These are phyloP conservation scores for Boletellus deceptivus DNA, from an alignment of 1,284 basidiomycete genomes.

Conservation along the genomic window DNA sequence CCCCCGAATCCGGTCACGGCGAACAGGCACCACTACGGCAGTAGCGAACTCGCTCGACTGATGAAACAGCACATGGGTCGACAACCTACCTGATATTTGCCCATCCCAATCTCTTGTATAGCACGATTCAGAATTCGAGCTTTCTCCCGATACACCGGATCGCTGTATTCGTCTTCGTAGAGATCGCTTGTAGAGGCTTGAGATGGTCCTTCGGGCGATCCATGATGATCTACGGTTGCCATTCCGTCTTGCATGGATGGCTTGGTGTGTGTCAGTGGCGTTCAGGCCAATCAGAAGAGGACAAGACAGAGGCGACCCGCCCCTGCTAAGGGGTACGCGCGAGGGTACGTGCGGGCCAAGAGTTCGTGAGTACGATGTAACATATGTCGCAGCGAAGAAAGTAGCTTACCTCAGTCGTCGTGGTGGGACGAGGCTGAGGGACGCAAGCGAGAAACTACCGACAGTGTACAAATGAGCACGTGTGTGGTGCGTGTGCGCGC, in stretches of 20 bases:
- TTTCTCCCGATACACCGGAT: constrained; percentile 57
- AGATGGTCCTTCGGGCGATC: neutral
- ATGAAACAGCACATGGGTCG: neutral
- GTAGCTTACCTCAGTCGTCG: too few species aligned
- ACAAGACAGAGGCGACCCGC: neutral
- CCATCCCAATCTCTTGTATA: constrained; percentile 65
- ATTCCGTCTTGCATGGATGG: neutral
- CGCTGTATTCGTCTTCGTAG: constrained; percentile 47
- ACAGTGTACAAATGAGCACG: too few species aligned
- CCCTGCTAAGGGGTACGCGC: too few species aligned
- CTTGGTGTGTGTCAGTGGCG: neutral
- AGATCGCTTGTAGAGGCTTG: constrained; percentile 21
- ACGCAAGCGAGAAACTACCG: too few species aligned
- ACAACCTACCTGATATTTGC: constrained; percentile 58
- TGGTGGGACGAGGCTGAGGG: too few species aligned
- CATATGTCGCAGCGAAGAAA: too few species aligned
- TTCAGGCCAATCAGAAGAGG: neutral
- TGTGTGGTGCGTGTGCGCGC: too few species aligned
- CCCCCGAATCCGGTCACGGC: constrained; percentile 66
- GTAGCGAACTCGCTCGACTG: neutral
- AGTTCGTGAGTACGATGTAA: too few species aligned
- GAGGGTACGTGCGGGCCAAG: too few species aligned
- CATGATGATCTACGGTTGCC: neutral
- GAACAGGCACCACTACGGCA: constrained; percentile 52
- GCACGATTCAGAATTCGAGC: constrained; percentile 53